Base-by-base conservation (phyloP, 768 basidiomycete species). In the Chiua virens region DNA sequence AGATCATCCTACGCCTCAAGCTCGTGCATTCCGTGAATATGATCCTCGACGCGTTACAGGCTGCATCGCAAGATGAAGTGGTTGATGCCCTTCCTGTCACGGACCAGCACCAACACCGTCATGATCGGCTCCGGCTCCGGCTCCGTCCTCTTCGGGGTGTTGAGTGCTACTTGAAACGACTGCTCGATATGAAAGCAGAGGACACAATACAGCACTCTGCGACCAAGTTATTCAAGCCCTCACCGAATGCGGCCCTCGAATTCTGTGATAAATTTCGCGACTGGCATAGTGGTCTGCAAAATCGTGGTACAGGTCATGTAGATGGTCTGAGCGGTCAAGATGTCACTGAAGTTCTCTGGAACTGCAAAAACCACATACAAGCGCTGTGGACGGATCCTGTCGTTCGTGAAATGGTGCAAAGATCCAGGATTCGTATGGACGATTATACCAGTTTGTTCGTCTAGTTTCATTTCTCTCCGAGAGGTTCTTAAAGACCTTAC, bases 1-100 rank as follows among this genome's bases (percentile, higher is more conserved):
- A 85, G 18, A 75, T 83, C 0, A 84, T 91, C 50, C 79, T 92
- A 14, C 88, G 88, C 54, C 82, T 92, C 47, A 92, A 92, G 66
- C 77, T 92, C 56, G 81, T 91, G 35, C 83, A 81, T 42, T 83
- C 85, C 36, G 78, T 89, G 57, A 83, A 81, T 40, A 72, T 73
- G 52, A 83, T 92, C 52, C 78, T 89, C 52, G 77, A 79, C 44
- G 76, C 81, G 48, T 68, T 91, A 46, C 75, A 81, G 56, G 69
- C 73, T 6, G 84, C 84, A 45, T 69, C 83, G 55, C 72, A 74
- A 7, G 51, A 62, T 8, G 73, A 74, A 14, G 62, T 57, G 3
- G 60, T 63, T 11, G 66, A 69, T 21, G 48, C 61, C 9, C 61
- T 75, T 47, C 66, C 68, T 18, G 79, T 83, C 53, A 75, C 74